Base-by-base conservation (phyloP, 2,329 filamentous ascomycete species). In the Cladophialophora exuberans region DNA sequence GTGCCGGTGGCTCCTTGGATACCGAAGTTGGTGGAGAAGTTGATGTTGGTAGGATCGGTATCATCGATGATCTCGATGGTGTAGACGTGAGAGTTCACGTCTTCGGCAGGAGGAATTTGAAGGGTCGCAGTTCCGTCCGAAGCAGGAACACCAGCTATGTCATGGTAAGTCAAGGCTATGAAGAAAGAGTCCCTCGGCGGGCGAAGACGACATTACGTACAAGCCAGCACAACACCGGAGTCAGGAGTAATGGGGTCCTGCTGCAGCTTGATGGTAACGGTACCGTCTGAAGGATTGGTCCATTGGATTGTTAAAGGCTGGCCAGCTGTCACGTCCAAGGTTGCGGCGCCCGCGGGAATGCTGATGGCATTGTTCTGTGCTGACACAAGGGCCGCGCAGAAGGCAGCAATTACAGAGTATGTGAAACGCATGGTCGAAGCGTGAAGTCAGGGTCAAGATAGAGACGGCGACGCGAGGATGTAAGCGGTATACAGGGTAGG, bases 31-130 rank as follows among this genome's bases (percentile, higher is more conserved):
- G 77, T 75, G 30, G 75, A 76, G 73, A 78, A 83, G 74, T 83
- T 83, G 67, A 69, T 71, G 57, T 74, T 64, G 44, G 48, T 56
- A 6, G 70, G 44, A 68, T 82, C 64, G 5, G 61, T 60, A 62
- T 80, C 79, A 61, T 72, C 69, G 65, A 80, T 69, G 64, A 83
- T 83, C 65, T 80, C 72, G 59, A 83, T 69, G 54, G 78, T 77
- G 73, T 82, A 83, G 66, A 77, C 72, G 52, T 48, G 49, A 33
- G 68, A 68, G 61, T 75, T 72, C 47, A 72, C 69, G 41, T 70
- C 69, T 52, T 77, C 67, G 54, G 69, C 62, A 44, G 66, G 52
- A 18, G 75, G 71, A 4, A 78, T 72, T 28, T 67, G 69, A 73
- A 79, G 81, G 53, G 73, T 75, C 70, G 72, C 81, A 57, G 67